Conservation (phyloP, 345 rosid species). For the Bruguiera sexangula region DNA sequence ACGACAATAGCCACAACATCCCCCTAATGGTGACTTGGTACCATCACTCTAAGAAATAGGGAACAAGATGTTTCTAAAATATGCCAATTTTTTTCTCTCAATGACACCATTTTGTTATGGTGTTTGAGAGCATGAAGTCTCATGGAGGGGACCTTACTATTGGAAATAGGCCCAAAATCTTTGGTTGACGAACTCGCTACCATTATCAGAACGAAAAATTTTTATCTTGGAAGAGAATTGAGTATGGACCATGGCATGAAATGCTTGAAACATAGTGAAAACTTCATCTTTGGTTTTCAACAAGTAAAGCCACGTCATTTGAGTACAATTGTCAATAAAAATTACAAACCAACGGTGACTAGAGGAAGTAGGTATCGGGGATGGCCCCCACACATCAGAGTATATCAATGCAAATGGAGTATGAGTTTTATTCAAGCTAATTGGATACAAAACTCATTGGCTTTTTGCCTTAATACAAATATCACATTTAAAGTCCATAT, state of each 20-base stretch:
- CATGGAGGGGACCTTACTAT: not conserved
- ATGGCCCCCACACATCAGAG: too few relatives aligned
- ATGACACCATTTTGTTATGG: not conserved
- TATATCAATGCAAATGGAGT: too few relatives aligned
- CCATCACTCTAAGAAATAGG: not conserved
- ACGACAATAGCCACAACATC: not conserved
- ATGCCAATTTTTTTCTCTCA: not conserved
- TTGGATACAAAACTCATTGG: too few relatives aligned
- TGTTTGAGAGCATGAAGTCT: not conserved
- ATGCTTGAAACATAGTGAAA: too few relatives aligned
- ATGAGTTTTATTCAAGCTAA: too few relatives aligned
- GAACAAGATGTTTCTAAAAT: not conserved
- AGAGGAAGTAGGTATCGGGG: too few relatives aligned
- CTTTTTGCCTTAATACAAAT: too few relatives aligned
- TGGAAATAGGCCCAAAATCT: not conserved
- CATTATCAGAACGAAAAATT: not conserved
- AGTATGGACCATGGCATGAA: not conserved
- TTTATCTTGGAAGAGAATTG: not conserved
- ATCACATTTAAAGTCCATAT: too few relatives aligned
- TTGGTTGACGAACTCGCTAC: not conserved
- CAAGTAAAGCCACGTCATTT: too few relatives aligned
- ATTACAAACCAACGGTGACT: too few relatives aligned
- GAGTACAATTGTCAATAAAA: too few relatives aligned
- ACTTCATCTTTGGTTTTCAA: too few relatives aligned
- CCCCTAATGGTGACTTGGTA: not conserved